Base-by-base conservation (phyloP, 2,329 filamentous ascomycete species). In the Neofusicoccum laricinum region DNA sequence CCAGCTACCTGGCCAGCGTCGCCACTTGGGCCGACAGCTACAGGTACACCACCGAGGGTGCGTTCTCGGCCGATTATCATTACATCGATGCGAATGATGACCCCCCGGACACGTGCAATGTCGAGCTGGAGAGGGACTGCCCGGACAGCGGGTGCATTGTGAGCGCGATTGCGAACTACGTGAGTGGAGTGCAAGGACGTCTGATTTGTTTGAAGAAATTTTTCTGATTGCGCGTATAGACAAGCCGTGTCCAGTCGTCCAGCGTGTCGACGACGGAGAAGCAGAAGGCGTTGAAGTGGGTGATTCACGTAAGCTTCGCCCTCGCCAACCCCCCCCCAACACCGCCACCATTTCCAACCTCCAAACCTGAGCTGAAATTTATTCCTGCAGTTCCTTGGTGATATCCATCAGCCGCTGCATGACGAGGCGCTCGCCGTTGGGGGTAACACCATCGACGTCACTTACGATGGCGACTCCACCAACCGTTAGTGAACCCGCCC, bases 371-470 rank as follows among this genome's bases (percentile, higher is more conserved):
- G 17, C 30, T 32, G 3, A 36, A 4, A 2, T 30, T 46, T 1
- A 10, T 5, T 2, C 7, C 7, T 12, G 3, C 21, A 77, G 61
- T 84, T 85, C 70, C 77, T 95, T 11, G 85, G 91, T 64, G 92
- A 96, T 73, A 85, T 91, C 30, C 86, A 86, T 66, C 92, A 93
- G 71, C 90, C 90, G 0, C 79, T 96, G 55, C 85, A 86, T 68
- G 81, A 82, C 12, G 83, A 86, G 70, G 78, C 75, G 45, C 70
- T 78, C 14, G 77, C 76, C 6, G 66, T 78, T 6, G 80, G 80
- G 51, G 80, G 79, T 38, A 82, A 82, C 68, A 71, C 69, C 2
- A 77, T 82, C 66, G 73, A 78, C 53, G 78, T 81, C 17, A 79
- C 75, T 0, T 82, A 81, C 69, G 71, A 76, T 59, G 76, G 75